Conservation (phyloP, 192 early-diverging fungal genomes). For the Powellomyces hirtus region DNA sequence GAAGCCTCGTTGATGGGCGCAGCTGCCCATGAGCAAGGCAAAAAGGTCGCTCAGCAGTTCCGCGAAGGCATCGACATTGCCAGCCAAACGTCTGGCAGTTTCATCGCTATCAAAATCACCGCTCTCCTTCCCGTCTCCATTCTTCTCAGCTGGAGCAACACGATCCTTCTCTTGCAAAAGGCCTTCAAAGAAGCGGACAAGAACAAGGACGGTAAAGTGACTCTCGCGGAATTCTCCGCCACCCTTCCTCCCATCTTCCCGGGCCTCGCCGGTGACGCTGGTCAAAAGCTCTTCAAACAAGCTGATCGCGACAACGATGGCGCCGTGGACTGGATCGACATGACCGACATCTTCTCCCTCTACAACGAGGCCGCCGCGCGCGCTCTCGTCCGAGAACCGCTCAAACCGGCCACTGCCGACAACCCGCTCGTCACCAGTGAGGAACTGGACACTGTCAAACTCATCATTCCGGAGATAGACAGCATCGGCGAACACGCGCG, state of each 20-base stretch:
- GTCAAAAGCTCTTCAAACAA: conserved; percentile 35
- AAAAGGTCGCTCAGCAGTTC: conserved; percentile 65
- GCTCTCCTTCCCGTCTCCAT: conserved; percentile 74
- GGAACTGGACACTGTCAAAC: conserved; percentile 71
- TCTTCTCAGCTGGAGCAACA: conserved; percentile 68
- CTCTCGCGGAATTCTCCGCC: conserved; percentile 10
- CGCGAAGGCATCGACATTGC: conserved; percentile 74
- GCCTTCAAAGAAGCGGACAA: conserved; percentile 43
- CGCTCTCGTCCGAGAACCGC: conserved; percentile 39
- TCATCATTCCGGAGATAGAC: conserved; percentile 67
- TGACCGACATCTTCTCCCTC: conserved; percentile 64
- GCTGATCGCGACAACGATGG: conserved; percentile 53
- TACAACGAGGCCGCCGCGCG: conserved; percentile 51
- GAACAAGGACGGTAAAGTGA: conserved; percentile 25
- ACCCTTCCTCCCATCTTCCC: conserved; percentile 30
- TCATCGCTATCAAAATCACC: conserved; percentile 88
- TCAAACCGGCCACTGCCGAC: conserved; percentile 8
- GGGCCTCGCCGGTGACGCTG: conserved; percentile 11
- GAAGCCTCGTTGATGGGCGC: conserved; percentile 27
- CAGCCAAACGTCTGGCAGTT: conserved; percentile 59
- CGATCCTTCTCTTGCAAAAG: conserved; percentile 44
- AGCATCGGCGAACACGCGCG: conserved; percentile 63
- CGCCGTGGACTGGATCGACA: conserved; percentile 63
- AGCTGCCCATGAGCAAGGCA: conserved; percentile 43
- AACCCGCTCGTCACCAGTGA: conserved; percentile 31